Conservation (phyloP, 2,329 filamentous ascomycete genomes). For the Tolypocladium endophyticum region DNA sequence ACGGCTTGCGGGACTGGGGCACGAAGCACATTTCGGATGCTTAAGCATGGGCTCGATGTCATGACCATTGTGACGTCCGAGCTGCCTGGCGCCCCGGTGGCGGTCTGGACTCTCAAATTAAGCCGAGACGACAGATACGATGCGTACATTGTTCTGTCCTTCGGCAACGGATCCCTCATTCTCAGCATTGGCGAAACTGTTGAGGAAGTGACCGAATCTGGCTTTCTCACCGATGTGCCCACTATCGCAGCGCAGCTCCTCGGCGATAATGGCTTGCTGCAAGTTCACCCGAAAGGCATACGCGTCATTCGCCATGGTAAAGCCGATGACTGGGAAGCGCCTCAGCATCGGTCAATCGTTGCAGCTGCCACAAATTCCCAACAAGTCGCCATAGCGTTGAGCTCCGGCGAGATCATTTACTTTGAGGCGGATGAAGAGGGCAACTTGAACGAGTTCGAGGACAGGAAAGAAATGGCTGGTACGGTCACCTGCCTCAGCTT, state of each 20-base stretch:
- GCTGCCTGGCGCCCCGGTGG: conserved; percentile 75
- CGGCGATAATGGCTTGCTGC: conserved; percentile 83
- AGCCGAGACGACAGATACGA: conserved; percentile 75
- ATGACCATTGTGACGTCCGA: conserved; percentile 94
- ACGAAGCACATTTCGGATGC: conserved; percentile 78
- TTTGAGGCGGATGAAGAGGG: conserved; percentile 96
- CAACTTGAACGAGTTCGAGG: conserved; percentile 84
- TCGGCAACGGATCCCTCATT: conserved; percentile 81
- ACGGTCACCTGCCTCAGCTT: conserved; percentile 93
- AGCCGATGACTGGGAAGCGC: conserved; percentile 87
- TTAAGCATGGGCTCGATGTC: conserved; percentile 88
- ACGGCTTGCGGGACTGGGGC: conserved; percentile 82
- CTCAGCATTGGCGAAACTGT: conserved; percentile 95
- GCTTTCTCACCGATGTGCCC: conserved; percentile 78
- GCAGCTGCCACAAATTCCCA: conserved; percentile 87
- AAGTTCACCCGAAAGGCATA: conserved; percentile 94
- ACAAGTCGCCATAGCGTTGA: conserved; percentile 87
- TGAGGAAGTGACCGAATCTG: conserved; percentile 87
- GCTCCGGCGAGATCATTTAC: conserved; percentile 93
- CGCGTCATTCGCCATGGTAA: conserved; percentile 71
- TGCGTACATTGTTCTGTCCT: conserved; percentile 90
- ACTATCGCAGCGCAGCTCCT: conserved; percentile 91
- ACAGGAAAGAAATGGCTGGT: conserved; percentile 89
- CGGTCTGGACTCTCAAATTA: conserved; percentile 92
- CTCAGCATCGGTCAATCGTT: conserved; percentile 89